Evolutionary conservation across 306 rosid genomes (phyloP).

Genomic region (Alnus glutinosa): DNA sequence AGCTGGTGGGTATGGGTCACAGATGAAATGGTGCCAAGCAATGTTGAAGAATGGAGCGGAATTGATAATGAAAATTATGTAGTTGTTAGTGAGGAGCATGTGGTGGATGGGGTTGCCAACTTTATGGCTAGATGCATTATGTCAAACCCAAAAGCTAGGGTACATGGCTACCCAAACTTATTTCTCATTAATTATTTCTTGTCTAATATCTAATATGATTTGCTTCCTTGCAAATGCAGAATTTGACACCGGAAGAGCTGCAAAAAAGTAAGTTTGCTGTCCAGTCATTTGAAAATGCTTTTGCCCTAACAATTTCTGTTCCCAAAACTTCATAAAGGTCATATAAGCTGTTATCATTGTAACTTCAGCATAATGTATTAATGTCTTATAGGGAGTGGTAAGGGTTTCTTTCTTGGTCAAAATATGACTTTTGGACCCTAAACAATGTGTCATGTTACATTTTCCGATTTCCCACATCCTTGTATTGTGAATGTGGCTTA

Average conservation of each 20-base stretch:
- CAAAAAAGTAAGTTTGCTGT: slow-evolving; percentile 63
- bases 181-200: slow-evolving; percentile 11
- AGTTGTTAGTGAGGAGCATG: slow-evolving; percentile 83
- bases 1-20: slow-evolving; percentile 99
- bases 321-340: slow-evolving; percentile 16
- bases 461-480: too few relatives aligned
- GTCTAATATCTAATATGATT: slow-evolving; percentile 16
- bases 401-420: background rate
- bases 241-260: slow-evolving; percentile 78
- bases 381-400: background rate
- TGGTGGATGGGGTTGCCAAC: slow-evolving; percentile 90
- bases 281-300: slow-evolving; percentile 14
- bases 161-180: slow-evolving; percentile 14
- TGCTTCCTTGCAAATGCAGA: slow-evolving; percentile 54
- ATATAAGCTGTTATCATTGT: slow-evolving; percentile 15
- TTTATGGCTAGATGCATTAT: slow-evolving; percentile 87
- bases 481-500: too few relatives aligned
- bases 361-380: background rate
- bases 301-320: slow-evolving; percentile 3
- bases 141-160: slow-evolving; percentile 84
- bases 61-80: slow-evolving; percentile 78
- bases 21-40: slow-evolving; percentile 60
- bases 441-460: too few relatives aligned
- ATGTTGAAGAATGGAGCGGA: slow-evolving; percentile 82
- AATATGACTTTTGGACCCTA: too few relatives aligned